These are phyloP conservation scores for Waltergamsia citrina DNA, from an alignment of 2,329 filamentous ascomycete genomes.

Conservation along the genomic window DNA sequence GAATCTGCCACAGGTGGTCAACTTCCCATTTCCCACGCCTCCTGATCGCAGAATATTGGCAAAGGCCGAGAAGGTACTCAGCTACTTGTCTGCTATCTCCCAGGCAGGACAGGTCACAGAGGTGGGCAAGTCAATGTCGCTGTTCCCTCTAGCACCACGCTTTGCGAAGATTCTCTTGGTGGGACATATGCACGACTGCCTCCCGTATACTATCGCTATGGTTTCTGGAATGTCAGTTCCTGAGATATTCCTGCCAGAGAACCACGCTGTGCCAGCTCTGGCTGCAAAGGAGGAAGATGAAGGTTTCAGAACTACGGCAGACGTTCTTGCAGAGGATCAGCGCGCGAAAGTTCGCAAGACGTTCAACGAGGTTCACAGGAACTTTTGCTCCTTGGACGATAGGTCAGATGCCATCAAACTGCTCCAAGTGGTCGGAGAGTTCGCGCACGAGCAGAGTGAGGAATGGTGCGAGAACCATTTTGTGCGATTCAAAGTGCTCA, in stretches of 20 bases:
- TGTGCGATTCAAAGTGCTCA: slow-evolving; percentile 77
- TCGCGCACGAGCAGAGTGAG: slow-evolving; percentile 63
- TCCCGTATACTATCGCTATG: slow-evolving; percentile 78
- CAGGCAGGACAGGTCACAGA: slow-evolving; percentile 65
- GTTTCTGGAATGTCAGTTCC: slow-evolving; percentile 83
- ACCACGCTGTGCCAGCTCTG: slow-evolving; percentile 57
- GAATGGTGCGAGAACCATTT: slow-evolving; percentile 76
- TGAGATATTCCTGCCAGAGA: slow-evolving; percentile 79
- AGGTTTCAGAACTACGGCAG: slow-evolving; percentile 50
- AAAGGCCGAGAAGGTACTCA: slow-evolving; percentile 78
- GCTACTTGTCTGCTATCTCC: slow-evolving; percentile 74
- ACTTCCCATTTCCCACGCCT: slow-evolving; percentile 93
- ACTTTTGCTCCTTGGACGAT: slow-evolving; percentile 74
- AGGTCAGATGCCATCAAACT: slow-evolving; percentile 84
- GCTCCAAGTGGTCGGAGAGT: slow-evolving; percentile 80
- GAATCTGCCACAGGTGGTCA: slow-evolving; percentile 80
- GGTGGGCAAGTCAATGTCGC: slow-evolving; percentile 71
- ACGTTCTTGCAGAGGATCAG: slow-evolving; percentile 62
- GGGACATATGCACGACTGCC: slow-evolving; percentile 71
- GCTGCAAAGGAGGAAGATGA: slow-evolving; percentile 33
- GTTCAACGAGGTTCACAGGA: slow-evolving; percentile 64
- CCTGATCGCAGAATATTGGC: slow-evolving; percentile 68
- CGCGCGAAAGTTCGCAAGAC: slow-evolving; percentile 52
- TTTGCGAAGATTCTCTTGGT: slow-evolving; percentile 89
- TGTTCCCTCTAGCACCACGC: slow-evolving; percentile 83